Evolutionary conservation across 192 early-diverging fungal genomes (phyloP), one percentile per base, ranked within the genome.

Genomic region (Dissophora ornata): DNA sequence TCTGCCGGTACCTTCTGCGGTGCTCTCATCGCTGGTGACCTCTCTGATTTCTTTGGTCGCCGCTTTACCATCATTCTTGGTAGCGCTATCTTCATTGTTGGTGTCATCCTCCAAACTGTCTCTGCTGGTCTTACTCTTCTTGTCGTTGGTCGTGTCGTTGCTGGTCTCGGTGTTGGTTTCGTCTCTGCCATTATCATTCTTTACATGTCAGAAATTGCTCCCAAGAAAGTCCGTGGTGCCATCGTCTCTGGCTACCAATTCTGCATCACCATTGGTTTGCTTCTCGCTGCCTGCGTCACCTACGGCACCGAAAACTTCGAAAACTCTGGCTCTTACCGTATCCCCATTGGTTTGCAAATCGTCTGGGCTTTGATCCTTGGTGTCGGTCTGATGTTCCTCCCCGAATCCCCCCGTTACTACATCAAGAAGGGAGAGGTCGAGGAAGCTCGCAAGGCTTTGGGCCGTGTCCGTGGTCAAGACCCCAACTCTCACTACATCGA

Each of bases 161-260:
- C 85, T 64, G 96, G 96, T 67, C 42, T 95, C 18, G 89, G 87
- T 75, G 89, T 97, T 48, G 96, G 96, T 79, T 75, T 87, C 28
- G 81, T 88, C 32, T 88, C 90, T 36, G 86, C 87, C 83, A 80
- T 85, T 34, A 88, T 94, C n/a, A 82, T 88, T 47, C 57, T 92
- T 36, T 73, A 73, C 70, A 54, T 89, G 77, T 90, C 93, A 45
- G 95, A 96, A 66, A 89, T 95, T 41, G 88, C 94, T 44, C 93
- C 93, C 34, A 82, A 92, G 60, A 82, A 86, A 30, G 90, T 95
- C 81, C 92, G 95, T 77, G 95, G 95, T 36, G 88, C 90, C 28
- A 86, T 96, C 34, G 90, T 94, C 34, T 88, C 92, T 51, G 80
- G 94, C 58, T 89, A 96, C 64, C 96, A 98, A 79, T 92, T 91